These are phyloP conservation scores for Coemansia sp. DNA, from an alignment of 192 early-diverging fungal genomes.

Conservation along the genomic window DNA sequence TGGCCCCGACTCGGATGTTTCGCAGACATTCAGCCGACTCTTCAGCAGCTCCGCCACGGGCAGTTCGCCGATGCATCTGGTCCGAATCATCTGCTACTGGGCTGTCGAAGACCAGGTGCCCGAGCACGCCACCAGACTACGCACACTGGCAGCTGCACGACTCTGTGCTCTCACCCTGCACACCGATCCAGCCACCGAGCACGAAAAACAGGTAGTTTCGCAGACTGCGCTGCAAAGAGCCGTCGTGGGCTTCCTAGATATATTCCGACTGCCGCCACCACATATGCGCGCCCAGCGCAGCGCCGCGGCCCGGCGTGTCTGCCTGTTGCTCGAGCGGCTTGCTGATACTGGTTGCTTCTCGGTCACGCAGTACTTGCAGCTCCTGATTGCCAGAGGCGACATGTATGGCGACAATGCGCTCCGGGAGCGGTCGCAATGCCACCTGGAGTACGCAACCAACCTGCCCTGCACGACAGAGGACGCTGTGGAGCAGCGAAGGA, in stretches of 20 bases:
- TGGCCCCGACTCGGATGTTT: constrained; percentile 9
- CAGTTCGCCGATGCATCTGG: not conserved
- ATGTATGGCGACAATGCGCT: constrained; percentile 15
- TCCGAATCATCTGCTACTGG: constrained; percentile 41
- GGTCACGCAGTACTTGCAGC: constrained; percentile 29
- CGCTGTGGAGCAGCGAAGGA: constrained; percentile 10
- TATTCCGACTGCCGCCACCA: constrained; percentile 4
- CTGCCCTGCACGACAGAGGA: constrained; percentile 5
- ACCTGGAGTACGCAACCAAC: constrained; percentile 20
- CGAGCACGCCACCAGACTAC: constrained; percentile 6
- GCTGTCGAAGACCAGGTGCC: constrained; percentile 16
- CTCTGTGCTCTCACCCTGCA: constrained; percentile 3
- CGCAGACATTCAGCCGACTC: constrained; percentile 1
- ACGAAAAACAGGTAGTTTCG: not conserved
- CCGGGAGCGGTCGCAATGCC: constrained; percentile 21
- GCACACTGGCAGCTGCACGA: constrained; percentile 13
- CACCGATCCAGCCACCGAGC: not conserved
- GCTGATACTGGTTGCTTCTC: constrained; percentile 32
- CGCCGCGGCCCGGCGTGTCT: constrained; percentile 7
- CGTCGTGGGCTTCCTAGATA: constrained; percentile 30
- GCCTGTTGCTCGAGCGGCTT: constrained; percentile 32
- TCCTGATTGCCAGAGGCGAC: constrained; percentile 41
- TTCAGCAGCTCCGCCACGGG: constrained; percentile 1
- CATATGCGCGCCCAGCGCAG: not conserved
- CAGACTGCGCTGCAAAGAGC: constrained; percentile 17